Evolutionary conservation across 2,329 filamentous ascomycete species (phyloP), one percentile per base, ranked within the genome.

Genomic region (Colletotrichum sp.): DNA sequence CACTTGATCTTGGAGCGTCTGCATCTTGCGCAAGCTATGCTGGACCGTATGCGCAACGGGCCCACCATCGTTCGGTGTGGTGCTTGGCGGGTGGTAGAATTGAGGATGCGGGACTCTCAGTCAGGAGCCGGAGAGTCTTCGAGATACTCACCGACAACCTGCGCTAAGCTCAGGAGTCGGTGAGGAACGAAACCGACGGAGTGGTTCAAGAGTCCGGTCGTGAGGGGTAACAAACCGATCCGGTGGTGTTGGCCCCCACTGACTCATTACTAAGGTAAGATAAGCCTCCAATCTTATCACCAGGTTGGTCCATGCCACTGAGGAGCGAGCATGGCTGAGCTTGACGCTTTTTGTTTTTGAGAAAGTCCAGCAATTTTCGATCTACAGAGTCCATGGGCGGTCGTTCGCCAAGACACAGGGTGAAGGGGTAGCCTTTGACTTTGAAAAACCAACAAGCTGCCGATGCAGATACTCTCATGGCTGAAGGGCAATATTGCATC

Each of bases 1-100:
- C 95, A 98, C 85, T 96, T 96, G 82, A 96, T 95, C 86, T 97
- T 98, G 82, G 94, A 95, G 80, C 92, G 91, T 74, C 95, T 90
- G 82, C 95, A 96, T 78, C 92, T 90, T 77, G 91, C 88, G 84
- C 95, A 96, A 63, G 95, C 95, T 81, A 96, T 95, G 81, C 93
- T 95, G 67, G 94, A 95, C 79, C 95, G 90, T 90, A 95, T 93
- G 44, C 88, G 88, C 8, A 39, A 21, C 39, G 32, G 85, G 83
- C 72, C 87, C 86, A 65, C 49, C 80, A 83, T 83, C 24, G 26
- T 72, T 21, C n/a, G n/a, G n/a, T 24, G 2, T 21, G 13, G 32
- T 62, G 59, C 26, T 62, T 62, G 59, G 60, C 60, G 32, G 32
- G 18, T 34, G 32, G 21, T 9, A 16, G 30, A 21, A 4, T 26